Evolutionary conservation across 768 basidiomycete species (phyloP), one percentile per base, ranked within the genome.

Genomic region (Lentinula raphanica): DNA sequence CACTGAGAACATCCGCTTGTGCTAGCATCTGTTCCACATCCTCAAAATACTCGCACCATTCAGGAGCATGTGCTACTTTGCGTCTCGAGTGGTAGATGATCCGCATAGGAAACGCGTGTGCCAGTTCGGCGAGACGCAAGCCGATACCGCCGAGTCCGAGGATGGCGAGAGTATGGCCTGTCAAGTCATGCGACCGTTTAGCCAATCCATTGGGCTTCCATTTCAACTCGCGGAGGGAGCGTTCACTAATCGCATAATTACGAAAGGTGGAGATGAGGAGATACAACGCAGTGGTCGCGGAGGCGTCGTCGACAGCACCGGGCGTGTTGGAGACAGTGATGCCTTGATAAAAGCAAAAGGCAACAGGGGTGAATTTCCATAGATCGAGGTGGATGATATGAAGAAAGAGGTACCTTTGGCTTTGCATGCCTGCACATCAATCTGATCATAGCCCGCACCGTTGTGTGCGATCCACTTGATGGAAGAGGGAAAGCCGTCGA

Each of bases 391-490:
- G 19, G 4, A 32, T 4, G 17, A 5, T 7, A 23, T 45, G 35
- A 21, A 48, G n/a, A n/a, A n/a, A n/a, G n/a, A n/a, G n/a, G 27
- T 36, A 88, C 91, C 90, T 70, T 79, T 80, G 9, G 78, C 81
- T 66, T 83, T 89, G 69, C 87, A 88, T 3, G 87, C 87, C 6
- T 72, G 69, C 15, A 94, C 83, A 66, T 94, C 88, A 62, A 96
- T 87, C 60, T 87, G 85, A 68, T 97, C 93, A 68, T 97, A 97
- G 0, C 94, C 93, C 0, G 94, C 93, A 11, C 94, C 94, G 58
- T 94, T 94, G 70, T 94, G 93, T 1, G 87, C 90, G 67, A 96
- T 92, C 87, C 89, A 94, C 66, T 86, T 86, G 61, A 95, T 79
- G 19, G 76, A 78, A 1, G 77, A 60, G 1, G 92, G 86, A 9